phyloP scores from a whole-genome alignment of 2,329 filamentous ascomycete genomes.

The Sclerotinia spermophila region DNA sequence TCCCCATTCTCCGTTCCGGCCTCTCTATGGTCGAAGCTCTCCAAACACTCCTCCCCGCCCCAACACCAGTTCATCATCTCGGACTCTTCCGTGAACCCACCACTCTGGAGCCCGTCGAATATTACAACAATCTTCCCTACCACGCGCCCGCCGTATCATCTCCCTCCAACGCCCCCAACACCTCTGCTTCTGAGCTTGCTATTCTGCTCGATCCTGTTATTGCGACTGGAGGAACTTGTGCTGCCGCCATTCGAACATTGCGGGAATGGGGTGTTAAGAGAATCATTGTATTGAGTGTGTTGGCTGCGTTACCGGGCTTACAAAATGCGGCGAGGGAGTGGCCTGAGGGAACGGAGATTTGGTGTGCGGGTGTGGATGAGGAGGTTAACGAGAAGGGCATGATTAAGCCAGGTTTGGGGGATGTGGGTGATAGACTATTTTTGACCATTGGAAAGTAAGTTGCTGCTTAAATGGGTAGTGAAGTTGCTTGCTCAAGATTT shows the following conservation, averaged over 20 bases:
- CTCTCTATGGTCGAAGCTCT: conserved; percentile 88
- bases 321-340: conserved; percentile 69
- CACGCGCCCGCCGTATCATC: conserved; percentile 49
- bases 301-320: conserved; percentile 72
- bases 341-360: conserved; percentile 73
- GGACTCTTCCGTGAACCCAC: conserved; percentile 89
- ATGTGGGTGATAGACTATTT: conserved; percentile 87
- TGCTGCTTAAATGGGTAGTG: not conserved
- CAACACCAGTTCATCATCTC: conserved; percentile 86
- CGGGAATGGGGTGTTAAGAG: conserved; percentile 86
- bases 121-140: conserved; percentile 95
- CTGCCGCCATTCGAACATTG: conserved; percentile 83
- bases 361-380: conserved; percentile 75
- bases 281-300: conserved; percentile 71
- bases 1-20: conserved; percentile 90
- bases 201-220: conserved; percentile 91
- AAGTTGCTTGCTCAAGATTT: not conserved
- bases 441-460: conserved; percentile 79
- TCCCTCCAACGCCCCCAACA: conserved; percentile 41
- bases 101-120: conserved; percentile 86
- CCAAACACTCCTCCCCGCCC: conserved; percentile 73
- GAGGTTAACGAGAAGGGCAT: conserved; percentile 76
- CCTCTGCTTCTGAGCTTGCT: conserved; percentile 56
- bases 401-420: conserved; percentile 85
- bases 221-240: conserved; percentile 86